phyloP scores from a whole-genome alignment of 164 flowering plant genomes.

The Nelumbo lutea region DNA sequence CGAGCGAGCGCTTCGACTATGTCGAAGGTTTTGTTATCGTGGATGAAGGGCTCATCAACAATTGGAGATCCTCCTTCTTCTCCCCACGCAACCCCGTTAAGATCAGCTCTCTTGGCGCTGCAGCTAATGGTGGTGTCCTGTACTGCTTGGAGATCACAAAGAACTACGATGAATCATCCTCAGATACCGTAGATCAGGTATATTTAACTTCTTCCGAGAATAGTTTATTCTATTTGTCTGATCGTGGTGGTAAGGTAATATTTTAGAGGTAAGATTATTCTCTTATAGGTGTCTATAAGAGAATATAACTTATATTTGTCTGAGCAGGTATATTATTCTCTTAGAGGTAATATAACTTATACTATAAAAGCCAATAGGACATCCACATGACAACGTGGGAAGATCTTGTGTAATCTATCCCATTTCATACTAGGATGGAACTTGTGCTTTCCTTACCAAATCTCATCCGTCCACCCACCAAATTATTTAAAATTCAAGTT shows the following conservation, averaged over 20 bases:
- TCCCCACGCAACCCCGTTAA: constrained; percentile 81
- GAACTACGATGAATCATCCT: constrained; percentile 52
- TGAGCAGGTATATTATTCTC: not conserved
- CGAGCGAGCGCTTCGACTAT: constrained; percentile 62
- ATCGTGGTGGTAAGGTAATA: no score
- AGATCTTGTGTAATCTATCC: constrained; percentile 51
- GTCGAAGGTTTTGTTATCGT: constrained; percentile 93
- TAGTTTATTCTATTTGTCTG: no score
- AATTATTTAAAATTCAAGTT: constrained; percentile 27
- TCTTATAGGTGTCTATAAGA: no score
- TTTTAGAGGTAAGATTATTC: no score
- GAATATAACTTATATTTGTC: no score
- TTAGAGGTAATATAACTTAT: not conserved
- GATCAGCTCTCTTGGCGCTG: constrained; percentile 43
- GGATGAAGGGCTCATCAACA: constrained; percentile 82
- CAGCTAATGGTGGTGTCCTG: constrained; percentile 43
- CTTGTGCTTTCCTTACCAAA: constrained; percentile 2
- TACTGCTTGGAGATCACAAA: constrained; percentile 88
- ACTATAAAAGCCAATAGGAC: constrained; percentile 20
- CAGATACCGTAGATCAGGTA: constrained; percentile 72
- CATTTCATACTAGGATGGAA: not conserved
- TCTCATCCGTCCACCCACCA: constrained; percentile 34
- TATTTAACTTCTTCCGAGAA: not conserved
- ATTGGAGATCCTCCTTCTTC: constrained; percentile 94
- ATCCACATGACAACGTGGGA: constrained; percentile 34